Percentiles rank a stretch among this genome's conserved stretches.
Evolutionary conservation across 495 filamentous ascomycete genomes (phyloP).

Genomic region (Mytilinidion resinicola): DNA sequence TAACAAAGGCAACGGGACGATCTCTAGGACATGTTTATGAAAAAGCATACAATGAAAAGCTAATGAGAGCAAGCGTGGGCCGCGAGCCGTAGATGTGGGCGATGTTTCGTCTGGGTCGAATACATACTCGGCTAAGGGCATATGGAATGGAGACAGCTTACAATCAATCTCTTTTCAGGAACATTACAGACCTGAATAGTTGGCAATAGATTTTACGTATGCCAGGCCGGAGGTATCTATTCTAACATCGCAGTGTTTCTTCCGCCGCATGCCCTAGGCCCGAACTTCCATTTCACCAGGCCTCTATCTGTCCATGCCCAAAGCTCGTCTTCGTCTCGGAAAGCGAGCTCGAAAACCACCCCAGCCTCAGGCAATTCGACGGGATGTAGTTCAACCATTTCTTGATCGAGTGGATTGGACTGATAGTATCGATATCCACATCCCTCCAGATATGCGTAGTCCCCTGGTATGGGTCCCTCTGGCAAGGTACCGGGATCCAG

Average conservation of each 20-base stretch:
- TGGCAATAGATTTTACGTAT: too few relatives aligned
- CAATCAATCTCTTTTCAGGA: too few relatives aligned
- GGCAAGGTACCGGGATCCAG: conserved; percentile 5
- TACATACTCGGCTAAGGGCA: too few relatives aligned
- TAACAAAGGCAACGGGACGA: too few relatives aligned
- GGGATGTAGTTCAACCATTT: conserved; percentile 15
- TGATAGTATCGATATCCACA: conserved; percentile 18
- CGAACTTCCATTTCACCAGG: conserved; percentile 17
- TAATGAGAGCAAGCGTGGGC: too few relatives aligned
- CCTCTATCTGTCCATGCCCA: conserved; percentile 19
- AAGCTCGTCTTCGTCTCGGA: conserved; percentile 15
- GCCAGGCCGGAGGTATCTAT: not conserved
- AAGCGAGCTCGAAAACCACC: conserved; percentile 13
- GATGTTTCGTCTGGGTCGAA: too few relatives aligned
- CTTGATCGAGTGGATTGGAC: not conserved
- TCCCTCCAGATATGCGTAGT: conserved; percentile 18
- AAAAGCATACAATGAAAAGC: too few relatives aligned
- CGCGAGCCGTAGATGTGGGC: too few relatives aligned
- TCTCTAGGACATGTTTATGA: too few relatives aligned
- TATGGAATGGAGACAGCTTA: too few relatives aligned
- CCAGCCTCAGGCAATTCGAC: conserved; percentile 10
- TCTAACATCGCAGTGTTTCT: conserved; percentile 5
- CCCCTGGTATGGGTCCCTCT: conserved; percentile 10
- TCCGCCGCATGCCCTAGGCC: not conserved
- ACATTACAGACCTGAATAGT: too few relatives aligned